Evolutionary conservation across 2,329 filamentous ascomycete species (phyloP), one percentile per base, ranked within the genome.

Genomic region (Nannizziopsis arthrosporioides): DNA sequence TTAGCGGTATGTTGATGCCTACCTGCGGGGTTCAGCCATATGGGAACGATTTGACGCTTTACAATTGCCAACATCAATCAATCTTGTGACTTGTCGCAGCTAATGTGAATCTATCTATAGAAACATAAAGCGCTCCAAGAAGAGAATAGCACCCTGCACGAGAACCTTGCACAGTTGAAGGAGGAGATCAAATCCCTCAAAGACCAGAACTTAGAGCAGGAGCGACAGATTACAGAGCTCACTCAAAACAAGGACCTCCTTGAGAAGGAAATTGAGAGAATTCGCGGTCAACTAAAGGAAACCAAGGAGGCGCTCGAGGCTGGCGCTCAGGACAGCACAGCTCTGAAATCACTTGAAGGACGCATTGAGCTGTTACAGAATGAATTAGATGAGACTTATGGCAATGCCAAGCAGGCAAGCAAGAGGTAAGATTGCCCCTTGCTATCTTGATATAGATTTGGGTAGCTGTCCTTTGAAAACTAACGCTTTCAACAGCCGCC

Each of bases 141-240:
- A 71, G 87, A 96, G 78, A 85, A 87, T 63, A 92, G 96, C 65
- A 84, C 92, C 67, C 82, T 85, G 56, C 72, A 80, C 56, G 72
- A 75, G 66, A 84, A 90, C 73, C 82, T 83, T 56, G 86, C 95
- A 66, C 90, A 96, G 72, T 80, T 94, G 58, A 81, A 92, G 73
- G 57, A 70, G 61, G 89, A 86, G 73, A 78, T 95, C 73, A 96
- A 95, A 78, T 69, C 72, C 47, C 78, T 96, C 55, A 89, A 98
- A 73, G 84, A 94, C 71, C 90, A 96, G 74, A 94, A 88, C 69
- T 77, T 94, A 54, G 77, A 84, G 66, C 96, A 96, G 76, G 92
- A 96, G 75, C 89, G 96, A 72, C 90, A 96, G 69, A 94, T 96
- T 70, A 93, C 85, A 57, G 96, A 92, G 47, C 80, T 96, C 62